Conservation (phyloP, 2,329 filamentous ascomycete genomes). For the Trichoderma sp. region DNA sequence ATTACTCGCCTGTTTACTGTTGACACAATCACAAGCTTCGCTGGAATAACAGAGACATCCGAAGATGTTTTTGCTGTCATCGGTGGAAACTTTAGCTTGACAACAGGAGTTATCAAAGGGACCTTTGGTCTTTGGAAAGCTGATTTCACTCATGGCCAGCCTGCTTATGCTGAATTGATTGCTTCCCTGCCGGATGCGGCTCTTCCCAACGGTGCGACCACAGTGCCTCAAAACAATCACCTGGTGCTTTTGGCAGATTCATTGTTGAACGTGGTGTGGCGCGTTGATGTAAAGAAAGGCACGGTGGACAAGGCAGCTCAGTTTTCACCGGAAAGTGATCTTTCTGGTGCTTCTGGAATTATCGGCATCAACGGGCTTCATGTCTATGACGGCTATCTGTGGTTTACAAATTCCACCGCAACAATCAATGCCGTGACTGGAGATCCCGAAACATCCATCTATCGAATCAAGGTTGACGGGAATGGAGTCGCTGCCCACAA, state of each 20-base stretch:
- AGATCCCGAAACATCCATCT: neutral
- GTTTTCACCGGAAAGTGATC: neutral
- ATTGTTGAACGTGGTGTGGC: neutral
- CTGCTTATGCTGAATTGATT: neutral
- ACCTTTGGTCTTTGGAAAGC: neutral
- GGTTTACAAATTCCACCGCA: neutral
- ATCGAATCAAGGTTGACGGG: neutral
- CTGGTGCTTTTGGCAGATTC: neutral
- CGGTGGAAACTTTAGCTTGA: neutral
- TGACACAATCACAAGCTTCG: neutral
- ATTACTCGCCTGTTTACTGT: constrained; percentile 17
- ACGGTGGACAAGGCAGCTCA: neutral
- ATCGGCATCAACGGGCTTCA: neutral
- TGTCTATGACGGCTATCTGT: neutral
- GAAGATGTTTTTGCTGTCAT: neutral
- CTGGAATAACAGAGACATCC: neutral
- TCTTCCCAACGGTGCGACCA: neutral
- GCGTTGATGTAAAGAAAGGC: neutral
- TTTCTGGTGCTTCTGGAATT: neutral
- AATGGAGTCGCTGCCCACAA: neutral
- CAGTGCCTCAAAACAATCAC: neutral
- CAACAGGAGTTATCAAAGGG: neutral
- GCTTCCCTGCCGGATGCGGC: neutral
- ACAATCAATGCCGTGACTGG: neutral
- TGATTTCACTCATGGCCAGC: neutral